Evolutionary conservation across 73 alveolate species (phyloP).

Genomic region (Tetrahymena malaccensis): DNA sequence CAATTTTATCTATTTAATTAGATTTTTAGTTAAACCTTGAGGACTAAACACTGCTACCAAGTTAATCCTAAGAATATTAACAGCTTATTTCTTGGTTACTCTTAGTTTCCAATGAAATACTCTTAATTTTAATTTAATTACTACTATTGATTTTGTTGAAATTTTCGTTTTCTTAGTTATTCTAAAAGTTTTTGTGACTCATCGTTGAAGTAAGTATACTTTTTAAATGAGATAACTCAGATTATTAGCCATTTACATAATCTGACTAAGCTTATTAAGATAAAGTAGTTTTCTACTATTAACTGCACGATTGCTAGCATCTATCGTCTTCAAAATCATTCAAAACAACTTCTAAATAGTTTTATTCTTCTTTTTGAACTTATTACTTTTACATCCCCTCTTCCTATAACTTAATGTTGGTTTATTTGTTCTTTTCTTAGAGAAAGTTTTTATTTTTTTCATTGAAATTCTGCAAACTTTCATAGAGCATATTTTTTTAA

Average conservation of each 20-base stretch:
- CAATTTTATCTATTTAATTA: neutral
- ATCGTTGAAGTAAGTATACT: neutral
- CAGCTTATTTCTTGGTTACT: neutral
- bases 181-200: neutral
- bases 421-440: neutral
- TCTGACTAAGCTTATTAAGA: neutral
- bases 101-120: neutral
- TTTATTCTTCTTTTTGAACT: neutral
- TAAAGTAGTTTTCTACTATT: neutral
- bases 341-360: neutral
- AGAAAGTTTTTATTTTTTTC: neutral
- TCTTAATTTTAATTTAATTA: neutral
- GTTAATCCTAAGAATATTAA: neutral
- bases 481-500: neutral
- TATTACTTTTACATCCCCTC: neutral
- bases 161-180: neutral
- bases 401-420: neutral
- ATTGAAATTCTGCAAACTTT: neutral
- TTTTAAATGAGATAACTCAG: neutral
- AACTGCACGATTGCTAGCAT: neutral
- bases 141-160: neutral
- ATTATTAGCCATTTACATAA: neutral
- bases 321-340: neutral
- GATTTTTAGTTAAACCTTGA: neutral
- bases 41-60: neutral